These are phyloP conservation scores for Craspedostauros australis DNA, from an alignment of 108 stramenopile genomes.

Conservation along the genomic window DNA sequence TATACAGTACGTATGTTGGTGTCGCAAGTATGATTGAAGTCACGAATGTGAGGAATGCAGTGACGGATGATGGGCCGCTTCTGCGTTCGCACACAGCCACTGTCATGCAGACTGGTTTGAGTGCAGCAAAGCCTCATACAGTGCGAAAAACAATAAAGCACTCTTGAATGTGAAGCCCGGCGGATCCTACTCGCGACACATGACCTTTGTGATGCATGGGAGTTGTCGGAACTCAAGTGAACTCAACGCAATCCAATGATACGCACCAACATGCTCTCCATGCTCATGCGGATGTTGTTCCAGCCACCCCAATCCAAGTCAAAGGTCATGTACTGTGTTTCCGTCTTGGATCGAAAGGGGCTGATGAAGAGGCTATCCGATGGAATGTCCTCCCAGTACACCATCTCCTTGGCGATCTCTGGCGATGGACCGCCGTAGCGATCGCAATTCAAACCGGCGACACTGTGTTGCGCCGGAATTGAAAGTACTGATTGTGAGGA, in stretches of 20 bases:
- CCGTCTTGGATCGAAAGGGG: too few species aligned
- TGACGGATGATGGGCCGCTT: too few species aligned
- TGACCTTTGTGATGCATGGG: slow-evolving; percentile 23
- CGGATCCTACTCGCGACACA: background rate
- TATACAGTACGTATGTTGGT: too few species aligned
- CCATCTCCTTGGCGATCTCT: slow-evolving; percentile 56
- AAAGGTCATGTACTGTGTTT: slow-evolving; percentile 4
- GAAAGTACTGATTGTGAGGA: too few species aligned
- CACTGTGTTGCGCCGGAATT: too few species aligned
- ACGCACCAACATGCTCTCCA: slow-evolving; percentile 82
- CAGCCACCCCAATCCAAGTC: slow-evolving; percentile 57
- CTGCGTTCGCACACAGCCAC: too few species aligned
- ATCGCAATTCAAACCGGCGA: slow-evolving; percentile 26
- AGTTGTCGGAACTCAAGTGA: slow-evolving; percentile 23
- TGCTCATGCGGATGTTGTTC: slow-evolving; percentile 84
- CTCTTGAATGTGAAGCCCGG: background rate
- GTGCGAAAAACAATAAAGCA: too few species aligned
- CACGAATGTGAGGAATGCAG: too few species aligned
- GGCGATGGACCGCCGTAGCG: slow-evolving; percentile 19
- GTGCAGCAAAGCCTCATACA: too few species aligned
- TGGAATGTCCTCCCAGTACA: slow-evolving; percentile 81
- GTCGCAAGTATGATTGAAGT: slow-evolving; percentile 51
- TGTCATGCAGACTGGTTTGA: too few species aligned
- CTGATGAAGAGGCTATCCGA: slow-evolving; percentile 38
- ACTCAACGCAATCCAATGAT: background rate